Evolutionary conservation across 306 rosid species (phyloP).

Genomic region (Benincasa hispida): DNA sequence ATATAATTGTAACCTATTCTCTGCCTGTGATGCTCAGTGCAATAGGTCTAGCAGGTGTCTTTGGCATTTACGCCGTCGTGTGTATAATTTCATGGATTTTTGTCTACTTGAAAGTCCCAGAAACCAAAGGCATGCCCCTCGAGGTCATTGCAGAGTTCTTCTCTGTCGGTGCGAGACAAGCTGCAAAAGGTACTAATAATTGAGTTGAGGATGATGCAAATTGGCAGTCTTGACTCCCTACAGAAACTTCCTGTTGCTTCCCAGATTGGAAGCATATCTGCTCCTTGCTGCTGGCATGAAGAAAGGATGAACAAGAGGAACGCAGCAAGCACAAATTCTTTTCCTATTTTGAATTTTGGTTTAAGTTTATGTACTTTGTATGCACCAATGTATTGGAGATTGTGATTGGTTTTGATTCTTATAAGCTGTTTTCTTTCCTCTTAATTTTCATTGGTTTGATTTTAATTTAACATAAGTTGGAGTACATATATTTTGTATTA

Average conservation of each 20-base stretch:
- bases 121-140: constrained; percentile 90
- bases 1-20: constrained; percentile 61
- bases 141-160: constrained; percentile 78
- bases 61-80: constrained; percentile 45
- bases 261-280: neutral
- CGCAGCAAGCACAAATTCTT: neutral
- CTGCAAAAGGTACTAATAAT: constrained; percentile 34
- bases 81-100: constrained; percentile 57
- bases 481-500: neutral
- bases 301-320: neutral
- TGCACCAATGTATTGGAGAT: neutral
- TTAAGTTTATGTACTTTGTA: neutral
- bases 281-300: neutral
- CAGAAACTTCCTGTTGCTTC: constrained; percentile 1
- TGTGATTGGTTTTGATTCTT: neutral
- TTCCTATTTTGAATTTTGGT: neutral
- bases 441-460: neutral
- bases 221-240: neutral
- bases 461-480: neutral
- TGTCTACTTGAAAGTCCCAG: constrained; percentile 63
- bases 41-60: constrained; percentile 49
- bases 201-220: neutral
- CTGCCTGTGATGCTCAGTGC: constrained; percentile 46
- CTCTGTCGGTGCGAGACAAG: constrained; percentile 47
- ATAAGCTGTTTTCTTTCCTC: neutral